Evolutionary conservation across 768 basidiomycete genomes (phyloP).

Genomic region (Lactarius hatsudake): DNA sequence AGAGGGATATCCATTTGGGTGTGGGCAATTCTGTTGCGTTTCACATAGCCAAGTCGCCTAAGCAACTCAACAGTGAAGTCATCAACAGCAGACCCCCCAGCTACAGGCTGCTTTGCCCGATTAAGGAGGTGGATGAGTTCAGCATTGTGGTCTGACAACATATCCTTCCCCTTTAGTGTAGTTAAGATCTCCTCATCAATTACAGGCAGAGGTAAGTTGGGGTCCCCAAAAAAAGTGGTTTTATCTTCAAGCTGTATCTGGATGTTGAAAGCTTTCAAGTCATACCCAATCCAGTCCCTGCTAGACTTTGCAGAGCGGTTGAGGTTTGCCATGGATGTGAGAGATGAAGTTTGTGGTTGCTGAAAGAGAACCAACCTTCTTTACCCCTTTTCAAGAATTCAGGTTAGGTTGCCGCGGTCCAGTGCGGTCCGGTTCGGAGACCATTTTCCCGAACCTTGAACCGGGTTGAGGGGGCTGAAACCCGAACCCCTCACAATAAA

Average conservation of each 20-base stretch:
- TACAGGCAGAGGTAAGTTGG: background rate
- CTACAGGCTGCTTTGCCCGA: background rate
- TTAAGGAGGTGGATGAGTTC: background rate
- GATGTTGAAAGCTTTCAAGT: conserved; percentile 10
- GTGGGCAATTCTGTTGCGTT: background rate
- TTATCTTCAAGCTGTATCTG: background rate
- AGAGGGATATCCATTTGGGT: background rate
- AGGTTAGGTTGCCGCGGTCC: too few relatives aligned
- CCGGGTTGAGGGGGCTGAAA: too few relatives aligned
- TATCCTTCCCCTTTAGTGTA: background rate
- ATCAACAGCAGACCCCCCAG: conserved; percentile 3
- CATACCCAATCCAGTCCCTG: background rate
- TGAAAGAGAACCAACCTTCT: too few relatives aligned
- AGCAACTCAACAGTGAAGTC: conserved; percentile 13
- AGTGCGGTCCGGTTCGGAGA: too few relatives aligned
- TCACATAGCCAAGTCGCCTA: conserved; percentile 5
- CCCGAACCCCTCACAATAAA: too few relatives aligned
- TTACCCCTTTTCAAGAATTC: too few relatives aligned
- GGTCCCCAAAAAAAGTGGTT: background rate
- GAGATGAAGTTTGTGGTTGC: too few relatives aligned
- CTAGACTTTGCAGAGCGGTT: conserved; percentile 8
- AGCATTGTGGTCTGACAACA: background rate
- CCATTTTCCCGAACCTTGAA: too few relatives aligned
- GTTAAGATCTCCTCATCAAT: conserved; percentile 1
- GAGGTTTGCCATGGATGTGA: conserved; percentile 11